Base-by-base conservation (phyloP, 2,329 filamentous ascomycete species). In the Claviceps fusiformis region DNA sequence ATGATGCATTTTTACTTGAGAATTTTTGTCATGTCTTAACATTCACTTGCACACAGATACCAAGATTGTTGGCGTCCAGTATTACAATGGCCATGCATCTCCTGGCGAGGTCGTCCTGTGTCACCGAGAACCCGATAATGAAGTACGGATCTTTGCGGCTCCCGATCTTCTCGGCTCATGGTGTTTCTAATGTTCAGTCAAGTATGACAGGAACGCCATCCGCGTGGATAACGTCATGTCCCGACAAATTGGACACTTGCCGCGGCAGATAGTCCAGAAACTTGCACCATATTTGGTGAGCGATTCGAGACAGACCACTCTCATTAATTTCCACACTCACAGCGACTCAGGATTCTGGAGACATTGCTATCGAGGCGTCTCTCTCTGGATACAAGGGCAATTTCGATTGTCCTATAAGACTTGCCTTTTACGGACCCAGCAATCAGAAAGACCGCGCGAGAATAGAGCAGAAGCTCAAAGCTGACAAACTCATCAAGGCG, bases 211-310 rank as follows among this genome's bases (percentile, higher is more conserved):
- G 6, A 93, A 93, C 69, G 89, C 89, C 0, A 89, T 95, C 56
- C 80, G 82, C 5, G 80, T 95, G 1, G 77, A 87, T 62, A 95
- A 93, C 66, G 87, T 91, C 15, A 78, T 86, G 63, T 79, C 81
- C 17, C 67, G 69, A 8, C 89, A 95, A 63, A 87, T 95, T 61
- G 89, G 89, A 0, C 89, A 95, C 68, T 74, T 95, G 45, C 85
- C 87, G 7, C 75, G 81, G 13, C 74, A 70, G 1, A 64, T 89
- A 27, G 88, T 83, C 0, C 71, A 75, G n/a, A 92, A 87, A 67
- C 71, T 95, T 54, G 82, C 87, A 0, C 79, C 77, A 2, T 89
- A 88, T 64, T 75, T 95, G 64, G 83, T 85, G 67, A 62, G 73
- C 59, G 37, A 27, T 17, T 33, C 9, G 24, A 44, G 2, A 19